Conservation (phyloP, 305 asterid genomes). For the Solanum hybrid region DNA sequence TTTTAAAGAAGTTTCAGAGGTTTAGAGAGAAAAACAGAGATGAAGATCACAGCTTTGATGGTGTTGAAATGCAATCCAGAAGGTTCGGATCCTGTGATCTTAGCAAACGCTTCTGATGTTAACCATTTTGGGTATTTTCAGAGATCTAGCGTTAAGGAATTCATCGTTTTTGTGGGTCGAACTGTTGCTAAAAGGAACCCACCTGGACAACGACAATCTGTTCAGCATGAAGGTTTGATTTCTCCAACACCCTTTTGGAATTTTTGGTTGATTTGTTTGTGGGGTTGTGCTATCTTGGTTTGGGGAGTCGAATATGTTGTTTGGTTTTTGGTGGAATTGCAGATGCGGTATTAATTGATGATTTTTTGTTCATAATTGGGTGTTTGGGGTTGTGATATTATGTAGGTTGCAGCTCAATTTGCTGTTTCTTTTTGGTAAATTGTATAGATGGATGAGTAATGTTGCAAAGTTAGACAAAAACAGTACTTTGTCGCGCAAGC, state of each 20-base stretch:
- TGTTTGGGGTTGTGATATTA: background rate
- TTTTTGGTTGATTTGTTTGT: background rate
- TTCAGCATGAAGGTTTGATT: conserved; percentile 75
- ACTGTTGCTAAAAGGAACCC: conserved; percentile 82
- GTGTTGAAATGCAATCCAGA: conserved; percentile 71
- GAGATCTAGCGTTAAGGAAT: conserved; percentile 73
- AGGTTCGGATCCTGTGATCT: conserved; percentile 71
- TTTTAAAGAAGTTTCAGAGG: background rate
- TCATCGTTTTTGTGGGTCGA: conserved; percentile 78
- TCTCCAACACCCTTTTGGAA: background rate
- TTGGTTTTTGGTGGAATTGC: background rate
- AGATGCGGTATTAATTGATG: background rate
- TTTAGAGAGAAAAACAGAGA: conserved; percentile 24
- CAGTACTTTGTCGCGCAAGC: background rate
- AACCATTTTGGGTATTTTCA: conserved; percentile 87
- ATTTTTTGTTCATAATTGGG: background rate
- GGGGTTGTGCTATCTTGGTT: background rate
- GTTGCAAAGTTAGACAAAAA: background rate
- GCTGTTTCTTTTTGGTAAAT: background rate
- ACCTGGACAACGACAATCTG: conserved; percentile 85
- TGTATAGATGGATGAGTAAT: background rate
- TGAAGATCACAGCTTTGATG: conserved; percentile 97
- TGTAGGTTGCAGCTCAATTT: background rate
- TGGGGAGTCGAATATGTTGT: background rate
- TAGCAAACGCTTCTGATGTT: conserved; percentile 68